Evolutionary conservation across 805 yeast species (phyloP).

Genomic region (Ogataea nitratoaversa): DNA sequence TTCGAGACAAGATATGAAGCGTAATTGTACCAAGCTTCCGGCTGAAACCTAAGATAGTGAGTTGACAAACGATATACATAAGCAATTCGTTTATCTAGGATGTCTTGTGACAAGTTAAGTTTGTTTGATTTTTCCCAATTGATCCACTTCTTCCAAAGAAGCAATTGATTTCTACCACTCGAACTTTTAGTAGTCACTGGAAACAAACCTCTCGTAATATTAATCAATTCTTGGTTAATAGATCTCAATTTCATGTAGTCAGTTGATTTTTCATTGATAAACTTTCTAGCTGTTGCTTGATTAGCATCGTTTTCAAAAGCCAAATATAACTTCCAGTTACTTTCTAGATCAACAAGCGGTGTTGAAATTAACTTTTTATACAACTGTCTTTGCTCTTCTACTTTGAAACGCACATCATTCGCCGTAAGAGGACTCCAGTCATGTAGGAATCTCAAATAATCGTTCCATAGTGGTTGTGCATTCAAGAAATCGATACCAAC

Average conservation of each 20-base stretch:
- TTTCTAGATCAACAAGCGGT: constrained; percentile 76
- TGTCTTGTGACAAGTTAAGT: constrained; percentile 50
- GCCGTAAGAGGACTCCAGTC: constrained; percentile 73
- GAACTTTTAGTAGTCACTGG: constrained; percentile 10
- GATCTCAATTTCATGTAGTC: constrained; percentile 86
- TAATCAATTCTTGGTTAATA: constrained; percentile 64
- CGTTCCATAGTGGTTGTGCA: constrained; percentile 72
- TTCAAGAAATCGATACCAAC: constrained; percentile 72
- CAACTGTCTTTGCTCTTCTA: constrained; percentile 68
- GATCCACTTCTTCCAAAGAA: constrained; percentile 70
- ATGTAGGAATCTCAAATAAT: constrained; percentile 73
- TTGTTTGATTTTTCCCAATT: constrained; percentile 74
- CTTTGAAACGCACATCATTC: constrained; percentile 82
- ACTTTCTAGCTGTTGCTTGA: constrained; percentile 74
- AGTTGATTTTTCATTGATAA: constrained; percentile 75
- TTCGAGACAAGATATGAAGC: constrained; percentile 20
- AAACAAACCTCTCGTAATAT: constrained; percentile 37
- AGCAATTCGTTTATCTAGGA: constrained; percentile 52
- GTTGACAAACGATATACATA: constrained; percentile 73
- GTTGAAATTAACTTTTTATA: constrained; percentile 65
- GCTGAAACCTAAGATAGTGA: constrained; percentile 55
- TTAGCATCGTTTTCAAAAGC: constrained; percentile 78
- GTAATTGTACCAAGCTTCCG: constrained; percentile 75
- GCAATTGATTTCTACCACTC: constrained; percentile 38
- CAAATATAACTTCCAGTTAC: constrained; percentile 75